Conservation (phyloP, 1,284 basidiomycete species). For the Gastroboletus turbinatus region DNA sequence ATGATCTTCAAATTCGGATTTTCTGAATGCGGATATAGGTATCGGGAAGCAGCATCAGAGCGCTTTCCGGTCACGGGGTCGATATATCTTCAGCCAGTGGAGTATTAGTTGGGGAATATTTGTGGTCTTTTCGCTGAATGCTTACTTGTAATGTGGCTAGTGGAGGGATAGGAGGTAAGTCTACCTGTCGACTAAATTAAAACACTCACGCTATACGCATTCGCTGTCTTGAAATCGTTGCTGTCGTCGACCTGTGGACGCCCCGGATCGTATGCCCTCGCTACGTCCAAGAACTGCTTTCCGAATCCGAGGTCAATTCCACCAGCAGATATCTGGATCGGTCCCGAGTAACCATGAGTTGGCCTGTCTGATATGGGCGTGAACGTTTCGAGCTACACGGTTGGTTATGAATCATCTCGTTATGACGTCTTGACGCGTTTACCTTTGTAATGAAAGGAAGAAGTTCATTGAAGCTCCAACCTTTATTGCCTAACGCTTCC, state of each 20-base stretch:
- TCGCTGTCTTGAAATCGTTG: slow-evolving; percentile 42
- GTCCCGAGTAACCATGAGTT: slow-evolving; percentile 54
- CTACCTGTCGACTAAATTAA: not conserved
- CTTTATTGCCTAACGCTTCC: slow-evolving; percentile 49
- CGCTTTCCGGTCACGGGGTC: slow-evolving; percentile 51
- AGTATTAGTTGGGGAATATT: not conserved
- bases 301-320: slow-evolving; percentile 39
- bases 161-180: not conserved
- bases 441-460: slow-evolving; percentile 57
- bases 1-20: slow-evolving; percentile 45
- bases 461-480: slow-evolving; percentile 47
- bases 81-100: slow-evolving; percentile 44
- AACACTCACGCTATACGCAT: slow-evolving; percentile 47
- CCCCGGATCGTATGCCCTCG: slow-evolving; percentile 42
- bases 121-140: not conserved
- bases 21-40: slow-evolving; percentile 52
- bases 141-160: slow-evolving; percentile 15
- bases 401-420: not conserved
- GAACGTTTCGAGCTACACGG: slow-evolving; percentile 50
- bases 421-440: not conserved
- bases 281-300: slow-evolving; percentile 48
- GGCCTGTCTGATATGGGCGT: slow-evolving; percentile 33
- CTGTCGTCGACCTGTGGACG: slow-evolving; percentile 42
- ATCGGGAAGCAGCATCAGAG: slow-evolving; percentile 57
- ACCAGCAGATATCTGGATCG: slow-evolving; percentile 49